These are phyloP conservation scores for Colletotrichum costaricense DNA, from an alignment of 2,329 filamentous ascomycete species.

Conservation along the genomic window DNA sequence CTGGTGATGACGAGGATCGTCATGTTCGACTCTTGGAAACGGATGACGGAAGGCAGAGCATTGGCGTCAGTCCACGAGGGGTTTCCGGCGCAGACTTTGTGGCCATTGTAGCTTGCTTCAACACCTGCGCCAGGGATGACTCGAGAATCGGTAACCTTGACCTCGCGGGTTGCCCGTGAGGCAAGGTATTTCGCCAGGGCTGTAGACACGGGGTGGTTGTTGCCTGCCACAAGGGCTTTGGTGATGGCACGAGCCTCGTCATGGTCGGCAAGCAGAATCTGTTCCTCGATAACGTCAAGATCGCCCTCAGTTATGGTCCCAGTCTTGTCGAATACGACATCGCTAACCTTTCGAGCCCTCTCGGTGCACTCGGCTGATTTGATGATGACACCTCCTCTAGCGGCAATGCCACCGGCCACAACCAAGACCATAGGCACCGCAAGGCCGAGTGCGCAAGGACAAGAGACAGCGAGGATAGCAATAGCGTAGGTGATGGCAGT, in stretches of 20 bases:
- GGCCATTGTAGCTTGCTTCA: slow-evolving; percentile 46
- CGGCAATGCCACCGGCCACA: slow-evolving; percentile 68
- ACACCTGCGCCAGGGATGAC: slow-evolving; percentile 54
- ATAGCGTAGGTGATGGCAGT: slow-evolving; percentile 48
- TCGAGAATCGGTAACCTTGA: slow-evolving; percentile 40
- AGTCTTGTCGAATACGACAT: slow-evolving; percentile 74
- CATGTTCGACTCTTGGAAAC: slow-evolving; percentile 38
- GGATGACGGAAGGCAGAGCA: slow-evolving; percentile 36
- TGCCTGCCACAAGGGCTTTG: slow-evolving; percentile 48
- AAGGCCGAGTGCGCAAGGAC: slow-evolving; percentile 73
- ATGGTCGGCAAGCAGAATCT: slow-evolving; percentile 37
- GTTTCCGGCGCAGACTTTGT: slow-evolving; percentile 55
- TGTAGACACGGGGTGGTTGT: slow-evolving; percentile 63
- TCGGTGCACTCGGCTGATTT: slow-evolving; percentile 67
- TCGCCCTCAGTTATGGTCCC: slow-evolving; percentile 68
- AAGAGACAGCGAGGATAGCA: slow-evolving; percentile 69
- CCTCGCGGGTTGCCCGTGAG: neutral
- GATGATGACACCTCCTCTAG: slow-evolving; percentile 67
- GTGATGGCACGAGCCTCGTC: slow-evolving; percentile 41
- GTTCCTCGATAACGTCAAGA: slow-evolving; percentile 41
- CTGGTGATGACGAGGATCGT: slow-evolving; percentile 43
- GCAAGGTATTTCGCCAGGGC: slow-evolving; percentile 58
- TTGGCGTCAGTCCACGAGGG: slow-evolving; percentile 53
- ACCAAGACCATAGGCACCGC: slow-evolving; percentile 76
- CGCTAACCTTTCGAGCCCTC: slow-evolving; percentile 60